Evolutionary conservation across 129 eudicot species (phyloP).

Genomic region (Tagetes erecta): DNA sequence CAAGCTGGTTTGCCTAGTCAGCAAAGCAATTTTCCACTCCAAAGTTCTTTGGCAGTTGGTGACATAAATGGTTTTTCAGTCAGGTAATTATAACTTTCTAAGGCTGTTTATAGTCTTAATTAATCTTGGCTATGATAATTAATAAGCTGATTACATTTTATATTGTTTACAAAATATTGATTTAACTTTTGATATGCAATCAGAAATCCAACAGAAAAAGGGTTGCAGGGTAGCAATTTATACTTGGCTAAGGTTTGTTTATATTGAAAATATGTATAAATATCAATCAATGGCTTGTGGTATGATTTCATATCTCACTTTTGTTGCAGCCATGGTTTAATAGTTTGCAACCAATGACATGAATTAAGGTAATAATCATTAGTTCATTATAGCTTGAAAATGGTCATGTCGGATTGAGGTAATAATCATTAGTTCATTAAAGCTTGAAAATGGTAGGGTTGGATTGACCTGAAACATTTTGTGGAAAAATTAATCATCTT

Average conservation of each 20-base stretch:
- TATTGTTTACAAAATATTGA: background rate
- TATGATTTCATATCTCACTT: slow-evolving; percentile 22
- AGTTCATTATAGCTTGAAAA: background rate
- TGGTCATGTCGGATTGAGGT: slow-evolving; percentile 46
- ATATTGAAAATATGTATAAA: slow-evolving; percentile 5
- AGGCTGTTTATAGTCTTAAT: background rate
- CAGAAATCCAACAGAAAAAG: slow-evolving; percentile 49
- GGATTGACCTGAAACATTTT: background rate
- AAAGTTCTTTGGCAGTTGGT: slow-evolving; percentile 33
- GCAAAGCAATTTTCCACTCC: slow-evolving; percentile 33
- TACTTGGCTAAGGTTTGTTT: slow-evolving; percentile 59
- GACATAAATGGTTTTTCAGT: slow-evolving; percentile 35
- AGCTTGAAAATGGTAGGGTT: background rate
- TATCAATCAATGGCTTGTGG: slow-evolving; percentile 1
- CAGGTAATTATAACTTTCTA: slow-evolving; percentile 30
- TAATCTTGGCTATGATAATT: background rate
- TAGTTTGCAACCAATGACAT: slow-evolving; percentile 79
- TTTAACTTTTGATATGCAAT: background rate
- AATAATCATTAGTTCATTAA: background rate
- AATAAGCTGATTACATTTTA: no score
- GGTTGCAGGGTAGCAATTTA: slow-evolving; percentile 56
- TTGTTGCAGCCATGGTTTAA: slow-evolving; percentile 65
- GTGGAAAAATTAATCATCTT: background rate
- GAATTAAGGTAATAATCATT: slow-evolving; percentile 52
- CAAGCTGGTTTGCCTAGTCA: slow-evolving; percentile 30